phyloP scores from a whole-genome alignment of 352 stramenopile species.

The Plasmopara muralis region DNA sequence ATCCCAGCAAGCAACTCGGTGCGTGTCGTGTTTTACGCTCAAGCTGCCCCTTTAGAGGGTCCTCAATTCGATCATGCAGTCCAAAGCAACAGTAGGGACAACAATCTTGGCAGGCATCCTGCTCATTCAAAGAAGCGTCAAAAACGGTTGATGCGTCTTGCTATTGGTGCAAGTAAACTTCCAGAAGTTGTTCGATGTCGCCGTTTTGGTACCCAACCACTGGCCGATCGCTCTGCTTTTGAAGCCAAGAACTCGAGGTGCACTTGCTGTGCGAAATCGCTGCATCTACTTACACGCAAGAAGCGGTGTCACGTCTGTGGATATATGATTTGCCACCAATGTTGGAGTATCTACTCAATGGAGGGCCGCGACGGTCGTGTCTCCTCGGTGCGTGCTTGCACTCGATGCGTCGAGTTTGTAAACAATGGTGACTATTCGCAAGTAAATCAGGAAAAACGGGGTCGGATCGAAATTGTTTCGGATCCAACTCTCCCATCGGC shows the following conservation, averaged over 20 bases:
- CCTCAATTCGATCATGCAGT: constrained; percentile 22
- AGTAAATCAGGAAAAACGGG: constrained; percentile 26
- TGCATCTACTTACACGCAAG: constrained; percentile 29
- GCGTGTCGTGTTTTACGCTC: constrained; percentile 35
- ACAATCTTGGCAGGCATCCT: constrained; percentile 7
- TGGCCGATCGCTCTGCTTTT: constrained; percentile 41
- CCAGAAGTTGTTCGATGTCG: constrained; percentile 45
- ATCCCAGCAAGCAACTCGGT: constrained; percentile 30
- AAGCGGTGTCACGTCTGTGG: constrained; percentile 36
- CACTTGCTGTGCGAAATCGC: constrained; percentile 46
- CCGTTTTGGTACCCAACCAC: constrained; percentile 46
- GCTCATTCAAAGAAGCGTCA: constrained; percentile 24
- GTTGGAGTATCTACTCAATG: constrained; percentile 31
- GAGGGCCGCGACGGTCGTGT: constrained; percentile 25
- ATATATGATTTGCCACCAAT: constrained; percentile 36
- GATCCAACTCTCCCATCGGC: constrained; percentile 11
- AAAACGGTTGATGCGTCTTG: constrained; percentile 35
- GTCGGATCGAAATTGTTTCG: constrained; percentile 18
- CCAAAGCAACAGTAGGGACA: constrained; percentile 19
- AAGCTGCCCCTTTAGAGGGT: constrained; percentile 12
- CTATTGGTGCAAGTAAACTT: constrained; percentile 29
- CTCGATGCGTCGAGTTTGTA: constrained; percentile 45
- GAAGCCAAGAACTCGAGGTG: constrained; percentile 46
- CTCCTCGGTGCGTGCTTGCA: constrained; percentile 40
- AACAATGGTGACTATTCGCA: constrained; percentile 44